Evolutionary conservation across 208 protist species (phyloP), one percentile per base, ranked within the genome.

Genomic region (Wallacemonas sp.): DNA sequence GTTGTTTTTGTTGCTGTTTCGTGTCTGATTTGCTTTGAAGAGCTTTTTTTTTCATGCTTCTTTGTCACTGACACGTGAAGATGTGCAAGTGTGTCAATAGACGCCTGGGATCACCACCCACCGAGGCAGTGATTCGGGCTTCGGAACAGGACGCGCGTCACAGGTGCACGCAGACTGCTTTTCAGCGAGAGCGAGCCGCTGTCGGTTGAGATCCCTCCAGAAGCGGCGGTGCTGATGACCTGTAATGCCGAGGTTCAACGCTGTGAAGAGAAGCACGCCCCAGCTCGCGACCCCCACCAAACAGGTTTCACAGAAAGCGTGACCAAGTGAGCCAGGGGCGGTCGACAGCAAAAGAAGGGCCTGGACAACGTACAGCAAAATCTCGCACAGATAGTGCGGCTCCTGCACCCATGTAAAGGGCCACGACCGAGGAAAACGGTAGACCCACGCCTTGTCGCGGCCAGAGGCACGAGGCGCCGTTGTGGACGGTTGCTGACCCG

Each of bases 331-430:
- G 24, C 47, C 6, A 5, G 41, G 4, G 41, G 8, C 12, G 19
- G 19, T 17, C 4, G 41, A 17, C 14, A 55, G 24, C 19, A 81
- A 17, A 5, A 72, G 56, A 1, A 82, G 39, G 24, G 29, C 30
- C 16, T 61, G 81, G 21, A 90, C 43, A 1, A 57, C 23, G 72
- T 92, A 93, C 74, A 95, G 75, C 17, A 82, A 6, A 12, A 93
- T 58, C 60, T 95, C 90, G 57, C 82, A 88, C 29, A 75, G 62
- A 64, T 95, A 95, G 61, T 95, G 90, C 2, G 90, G 90, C 55
- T 95, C 90, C 36, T 83, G 72, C 8, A 86, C 76, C 27, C 65
- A 75, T 12, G 19, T 30, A 67, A 86, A 86, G 26, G 78, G 76
- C 32, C 2, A 36, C 6, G 68, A 46, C 21, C 70, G 36, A 1